These are phyloP conservation scores for Chrysosporium keratinophilum DNA, from an alignment of 2,329 filamentous ascomycete genomes.

Conservation along the genomic window DNA sequence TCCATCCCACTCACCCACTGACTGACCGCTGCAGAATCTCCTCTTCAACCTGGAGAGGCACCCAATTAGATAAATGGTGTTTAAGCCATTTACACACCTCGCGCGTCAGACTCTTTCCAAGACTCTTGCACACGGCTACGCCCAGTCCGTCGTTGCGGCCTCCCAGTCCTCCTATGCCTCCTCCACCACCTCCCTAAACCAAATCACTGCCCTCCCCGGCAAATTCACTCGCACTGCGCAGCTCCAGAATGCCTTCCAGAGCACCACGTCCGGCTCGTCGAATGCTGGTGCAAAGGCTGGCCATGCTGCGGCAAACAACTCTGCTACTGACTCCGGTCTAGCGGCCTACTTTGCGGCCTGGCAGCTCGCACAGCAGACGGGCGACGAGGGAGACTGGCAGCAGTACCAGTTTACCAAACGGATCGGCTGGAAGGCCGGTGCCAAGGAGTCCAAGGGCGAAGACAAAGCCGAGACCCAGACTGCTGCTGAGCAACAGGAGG, in stretches of 20 bases:
- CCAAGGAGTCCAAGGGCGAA: conserved; percentile 28
- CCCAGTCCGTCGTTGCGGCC: conserved; percentile 91
- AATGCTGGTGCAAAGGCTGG: conserved; percentile 47
- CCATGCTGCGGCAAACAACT: conserved; percentile 44
- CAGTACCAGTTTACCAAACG: conserved; percentile 82
- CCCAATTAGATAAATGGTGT: conserved; percentile 74
- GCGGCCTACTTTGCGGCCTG: conserved; percentile 88
- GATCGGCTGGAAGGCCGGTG: conserved; percentile 70
- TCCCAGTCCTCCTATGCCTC: conserved; percentile 74
- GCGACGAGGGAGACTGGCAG: conserved; percentile 70
- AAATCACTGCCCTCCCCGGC: conserved; percentile 42
- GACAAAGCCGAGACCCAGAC: conserved; percentile 21
- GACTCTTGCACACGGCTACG: conserved; percentile 95
- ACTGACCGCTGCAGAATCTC: conserved; percentile 35
- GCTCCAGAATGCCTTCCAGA: conserved; percentile 68
- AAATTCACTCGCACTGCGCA: conserved; percentile 50
- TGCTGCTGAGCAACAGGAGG: conserved; percentile 13
- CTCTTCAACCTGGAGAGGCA: conserved; percentile 55
- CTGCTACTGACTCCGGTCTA: conserved; percentile 53
- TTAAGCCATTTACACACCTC: conserved; percentile 64
- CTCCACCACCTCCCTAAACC: conserved; percentile 46
- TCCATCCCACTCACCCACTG: conserved; percentile 19
- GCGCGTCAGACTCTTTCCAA: conserved; percentile 97
- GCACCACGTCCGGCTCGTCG: conserved; percentile 34
- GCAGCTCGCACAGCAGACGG: conserved; percentile 62